Conservation (phyloP, 108 stramenopile species). For the Chaetoceros tenuissimus region DNA sequence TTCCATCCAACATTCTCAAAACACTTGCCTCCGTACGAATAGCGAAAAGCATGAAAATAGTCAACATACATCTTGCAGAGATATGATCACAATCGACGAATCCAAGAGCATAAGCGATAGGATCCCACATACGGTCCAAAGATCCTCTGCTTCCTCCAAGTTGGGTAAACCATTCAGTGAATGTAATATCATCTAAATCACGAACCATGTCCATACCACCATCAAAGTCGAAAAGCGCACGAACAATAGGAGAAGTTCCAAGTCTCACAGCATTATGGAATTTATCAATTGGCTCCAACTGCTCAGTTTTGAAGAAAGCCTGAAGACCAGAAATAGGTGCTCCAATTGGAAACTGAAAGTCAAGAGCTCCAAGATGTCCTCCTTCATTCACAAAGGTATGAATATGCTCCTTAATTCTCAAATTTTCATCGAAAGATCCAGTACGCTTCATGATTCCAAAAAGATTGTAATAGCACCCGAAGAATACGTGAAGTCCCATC, state of each 20-base stretch:
- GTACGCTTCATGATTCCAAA: constrained; percentile 98
- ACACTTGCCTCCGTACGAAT: constrained; percentile 95
- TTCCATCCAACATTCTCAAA: constrained; percentile 91
- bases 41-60: constrained; percentile 95
- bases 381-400: constrained; percentile 94
- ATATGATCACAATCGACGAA: constrained; percentile 95
- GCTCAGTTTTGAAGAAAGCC: constrained; percentile 87
- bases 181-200: constrained; percentile 91
- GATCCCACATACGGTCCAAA: constrained; percentile 94
- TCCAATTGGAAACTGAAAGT: constrained; percentile 91
- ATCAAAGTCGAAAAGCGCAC: constrained; percentile 91
- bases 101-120: constrained; percentile 94
- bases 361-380: constrained; percentile 77
- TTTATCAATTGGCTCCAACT: constrained; percentile 83
- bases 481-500: constrained; percentile 97
- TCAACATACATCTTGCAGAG: constrained; percentile 93
- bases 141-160: constrained; percentile 85
- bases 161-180: constrained; percentile 94
- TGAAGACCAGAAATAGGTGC: constrained; percentile 90
- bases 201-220: constrained; percentile 95
- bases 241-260: constrained; percentile 90
- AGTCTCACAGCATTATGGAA: constrained; percentile 86
- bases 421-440: constrained; percentile 74
- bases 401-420: constrained; percentile 89
- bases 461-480: constrained; percentile 97